These are phyloP conservation scores for Elsinoe ampelina DNA, from an alignment of 2,329 filamentous ascomycete genomes.

Conservation along the genomic window DNA sequence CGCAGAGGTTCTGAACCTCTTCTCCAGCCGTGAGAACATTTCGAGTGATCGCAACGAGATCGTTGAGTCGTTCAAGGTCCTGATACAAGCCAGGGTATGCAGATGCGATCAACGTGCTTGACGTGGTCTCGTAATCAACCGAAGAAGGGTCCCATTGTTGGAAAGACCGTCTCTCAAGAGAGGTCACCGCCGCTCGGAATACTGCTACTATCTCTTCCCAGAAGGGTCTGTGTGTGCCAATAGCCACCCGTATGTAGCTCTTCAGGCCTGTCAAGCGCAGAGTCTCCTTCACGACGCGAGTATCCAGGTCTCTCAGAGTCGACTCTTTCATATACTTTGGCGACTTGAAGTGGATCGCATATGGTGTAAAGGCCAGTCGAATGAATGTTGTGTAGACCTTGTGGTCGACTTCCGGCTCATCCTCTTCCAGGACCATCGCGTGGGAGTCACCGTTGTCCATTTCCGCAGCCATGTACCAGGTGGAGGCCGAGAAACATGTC, in stretches of 20 bases:
- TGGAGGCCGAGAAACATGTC: too few species aligned
- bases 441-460: background rate
- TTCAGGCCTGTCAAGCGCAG: conserved; percentile 49
- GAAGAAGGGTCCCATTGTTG: conserved; percentile 48
- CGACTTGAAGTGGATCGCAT: conserved; percentile 50
- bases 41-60: conserved; percentile 51
- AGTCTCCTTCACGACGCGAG: conserved; percentile 48
- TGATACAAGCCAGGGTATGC: conserved; percentile 51
- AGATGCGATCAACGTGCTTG: conserved; percentile 51
- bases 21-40: conserved; percentile 54
- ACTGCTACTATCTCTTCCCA: conserved; percentile 52
- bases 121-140: conserved; percentile 49
- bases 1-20: conserved; percentile 53
- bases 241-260: conserved; percentile 46
- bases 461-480: too few species aligned
- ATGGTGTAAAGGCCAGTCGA: conserved; percentile 38
- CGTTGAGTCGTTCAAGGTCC: conserved; percentile 54
- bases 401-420: conserved; percentile 7
- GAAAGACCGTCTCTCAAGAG: conserved; percentile 53
- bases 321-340: conserved; percentile 51
- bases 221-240: conserved; percentile 47
- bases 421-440: conserved; percentile 4
- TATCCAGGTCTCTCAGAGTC: conserved; percentile 48
- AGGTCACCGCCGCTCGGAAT: conserved; percentile 50
- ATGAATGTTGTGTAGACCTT: conserved; percentile 36